Evolutionary conservation across 192 early-diverging fungal genomes (phyloP).

Genomic region (Thamnidium elegans): DNA sequence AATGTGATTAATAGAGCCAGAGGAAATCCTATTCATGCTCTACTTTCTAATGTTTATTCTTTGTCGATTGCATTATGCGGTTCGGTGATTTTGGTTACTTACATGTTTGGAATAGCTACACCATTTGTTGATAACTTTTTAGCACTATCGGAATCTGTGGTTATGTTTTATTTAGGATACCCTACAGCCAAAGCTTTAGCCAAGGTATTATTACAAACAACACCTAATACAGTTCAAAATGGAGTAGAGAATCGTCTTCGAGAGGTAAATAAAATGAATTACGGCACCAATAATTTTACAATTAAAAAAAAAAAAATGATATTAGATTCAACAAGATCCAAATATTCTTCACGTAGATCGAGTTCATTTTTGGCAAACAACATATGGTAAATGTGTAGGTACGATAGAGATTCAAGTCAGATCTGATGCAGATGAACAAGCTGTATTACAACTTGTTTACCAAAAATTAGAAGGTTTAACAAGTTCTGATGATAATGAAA

Average conservation of each 20-base stretch:
- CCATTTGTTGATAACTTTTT: conserved; percentile 45
- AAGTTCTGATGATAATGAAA: conserved; percentile 26
- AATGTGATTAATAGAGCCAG: conserved; percentile 29
- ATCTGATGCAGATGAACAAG: conserved; percentile 49
- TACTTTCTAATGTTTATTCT: conserved; percentile 43
- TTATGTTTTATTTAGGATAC: conserved; percentile 49
- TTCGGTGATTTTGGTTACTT: conserved; percentile 23
- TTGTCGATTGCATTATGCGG: conserved; percentile 38
- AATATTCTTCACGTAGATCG: conserved; percentile 42
- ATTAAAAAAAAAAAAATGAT: too few relatives aligned
- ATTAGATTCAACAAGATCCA: conserved; percentile 42
- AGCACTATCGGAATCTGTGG: conserved; percentile 42
- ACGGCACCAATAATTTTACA: not conserved
- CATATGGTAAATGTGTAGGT: conserved; percentile 48
- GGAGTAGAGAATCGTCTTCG: conserved; percentile 44
- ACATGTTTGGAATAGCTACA: conserved; percentile 15
- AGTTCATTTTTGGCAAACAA: conserved; percentile 58
- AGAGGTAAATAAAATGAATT: conserved; percentile 31
- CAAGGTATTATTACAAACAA: conserved; percentile 54
- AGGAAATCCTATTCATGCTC: conserved; percentile 18
- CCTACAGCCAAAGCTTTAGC: conserved; percentile 47
- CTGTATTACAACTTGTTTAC: conserved; percentile 44
- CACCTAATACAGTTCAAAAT: conserved; percentile 39
- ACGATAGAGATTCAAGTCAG: conserved; percentile 44
- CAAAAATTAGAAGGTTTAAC: conserved; percentile 39